These are phyloP conservation scores for Beauveria bassiana DNA, from an alignment of 2,329 filamentous ascomycete genomes.

Conservation along the genomic window DNA sequence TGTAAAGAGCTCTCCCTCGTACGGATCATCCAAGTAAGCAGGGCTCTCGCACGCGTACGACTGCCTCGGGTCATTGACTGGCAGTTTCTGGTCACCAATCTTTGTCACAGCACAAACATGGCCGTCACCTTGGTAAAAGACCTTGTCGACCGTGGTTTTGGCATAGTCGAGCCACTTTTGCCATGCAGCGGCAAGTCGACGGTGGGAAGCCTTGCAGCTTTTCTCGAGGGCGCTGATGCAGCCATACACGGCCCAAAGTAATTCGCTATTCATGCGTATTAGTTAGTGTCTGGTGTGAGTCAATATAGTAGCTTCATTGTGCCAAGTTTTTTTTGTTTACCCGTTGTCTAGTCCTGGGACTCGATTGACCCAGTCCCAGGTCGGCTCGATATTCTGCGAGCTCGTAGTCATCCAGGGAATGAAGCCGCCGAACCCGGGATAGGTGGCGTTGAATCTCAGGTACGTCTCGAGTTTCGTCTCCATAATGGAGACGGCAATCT, in stretches of 20 bases:
- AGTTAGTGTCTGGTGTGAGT: background rate
- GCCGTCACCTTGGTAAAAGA: conserved; percentile 31
- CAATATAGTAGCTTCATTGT: too few species aligned
- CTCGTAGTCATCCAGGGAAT: conserved; percentile 31
- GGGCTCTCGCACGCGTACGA: conserved; percentile 29
- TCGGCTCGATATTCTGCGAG: conserved; percentile 23
- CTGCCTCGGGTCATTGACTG: conserved; percentile 21
- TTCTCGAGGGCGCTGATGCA: conserved; percentile 29
- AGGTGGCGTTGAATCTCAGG: conserved; percentile 31
- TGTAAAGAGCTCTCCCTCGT: conserved; percentile 35
- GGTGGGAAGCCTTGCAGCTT: conserved; percentile 15
- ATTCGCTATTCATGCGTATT: conserved; percentile 21
- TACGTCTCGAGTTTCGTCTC: conserved; percentile 31
- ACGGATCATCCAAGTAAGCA: conserved; percentile 31
- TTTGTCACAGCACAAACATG: conserved; percentile 31
- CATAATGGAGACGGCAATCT: conserved; percentile 29
- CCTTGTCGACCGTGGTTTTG: conserved; percentile 26
- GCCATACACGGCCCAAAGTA: conserved; percentile 35
- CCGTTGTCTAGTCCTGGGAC: conserved; percentile 34
- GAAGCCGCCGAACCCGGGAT: conserved; percentile 33
- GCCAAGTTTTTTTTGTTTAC: conserved; percentile 14
- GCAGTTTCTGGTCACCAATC: conserved; percentile 27
- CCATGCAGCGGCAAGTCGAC: conserved; percentile 27
- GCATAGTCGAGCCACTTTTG: conserved; percentile 33
- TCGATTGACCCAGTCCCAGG: conserved; percentile 29